These are phyloP conservation scores for Talaromyces borbonicus DNA, from an alignment of 495 filamentous ascomycete species.

Conservation along the genomic window DNA sequence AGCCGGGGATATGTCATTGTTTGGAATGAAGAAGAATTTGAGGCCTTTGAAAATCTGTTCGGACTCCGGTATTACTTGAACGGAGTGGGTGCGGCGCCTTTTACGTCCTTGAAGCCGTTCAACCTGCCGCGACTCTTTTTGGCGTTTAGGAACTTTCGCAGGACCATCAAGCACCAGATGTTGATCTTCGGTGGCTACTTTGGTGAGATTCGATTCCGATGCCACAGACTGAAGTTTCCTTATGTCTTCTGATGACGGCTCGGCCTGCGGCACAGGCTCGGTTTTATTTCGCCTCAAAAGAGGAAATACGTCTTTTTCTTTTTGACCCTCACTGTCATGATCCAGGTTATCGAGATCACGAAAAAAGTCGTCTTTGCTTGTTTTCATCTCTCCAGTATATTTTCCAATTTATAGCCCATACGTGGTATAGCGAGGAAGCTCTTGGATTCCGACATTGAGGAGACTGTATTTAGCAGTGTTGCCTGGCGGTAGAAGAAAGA, in stretches of 20 bases:
- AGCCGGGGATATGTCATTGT: conserved; percentile 56
- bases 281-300: neutral
- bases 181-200: no score
- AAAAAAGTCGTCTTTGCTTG: conserved; percentile 1
- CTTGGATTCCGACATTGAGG: neutral
- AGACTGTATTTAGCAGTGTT: neutral
- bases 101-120: conserved; percentile 8
- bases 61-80: conserved; percentile 42
- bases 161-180: no score
- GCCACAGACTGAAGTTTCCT: no score
- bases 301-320: neutral
- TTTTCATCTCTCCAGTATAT: neutral
- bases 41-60: conserved; percentile 57
- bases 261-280: no score
- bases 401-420: neutral
- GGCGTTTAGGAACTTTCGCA: neutral
- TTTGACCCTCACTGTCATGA: neutral
- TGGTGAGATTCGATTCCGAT: no score
- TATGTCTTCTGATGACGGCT: no score
- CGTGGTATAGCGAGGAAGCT: no score
- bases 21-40: conserved; percentile 72
- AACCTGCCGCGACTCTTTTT: neutral
- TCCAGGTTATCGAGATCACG: neutral
- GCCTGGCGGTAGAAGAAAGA: neutral
- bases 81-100: conserved; percentile 19